Percentiles rank a stretch among this genome's conserved stretches.
These are phyloP conservation scores for Aspergillus carlsbadensis DNA, from an alignment of 495 filamentous ascomycete genomes.

Conservation along the genomic window DNA sequence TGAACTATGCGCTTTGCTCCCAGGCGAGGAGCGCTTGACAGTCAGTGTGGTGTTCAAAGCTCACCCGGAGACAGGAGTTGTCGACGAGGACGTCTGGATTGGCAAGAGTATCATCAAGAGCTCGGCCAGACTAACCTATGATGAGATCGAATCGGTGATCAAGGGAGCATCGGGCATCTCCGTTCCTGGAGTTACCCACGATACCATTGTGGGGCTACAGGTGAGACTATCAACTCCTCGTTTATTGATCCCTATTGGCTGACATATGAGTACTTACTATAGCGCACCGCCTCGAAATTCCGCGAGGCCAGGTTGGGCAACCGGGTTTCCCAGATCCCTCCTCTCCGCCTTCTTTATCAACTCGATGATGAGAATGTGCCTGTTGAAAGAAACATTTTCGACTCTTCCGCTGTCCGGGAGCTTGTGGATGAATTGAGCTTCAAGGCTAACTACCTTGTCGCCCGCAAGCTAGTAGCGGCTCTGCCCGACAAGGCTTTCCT, in stretches of 20 bases:
- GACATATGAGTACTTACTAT: slow-evolving; percentile 5
- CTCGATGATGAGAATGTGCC: slow-evolving; percentile 99
- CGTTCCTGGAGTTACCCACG: slow-evolving; percentile 57
- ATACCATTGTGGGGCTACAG: slow-evolving; percentile 74
- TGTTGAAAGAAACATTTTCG: slow-evolving; percentile 93
- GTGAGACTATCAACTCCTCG: slow-evolving; percentile 42
- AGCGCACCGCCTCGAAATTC: slow-evolving; percentile 82
- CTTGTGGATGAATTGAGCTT: slow-evolving; percentile 91
- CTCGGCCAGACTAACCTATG: slow-evolving; percentile 76
- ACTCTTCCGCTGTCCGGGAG: slow-evolving; percentile 84
- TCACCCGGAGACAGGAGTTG: slow-evolving; percentile 69
- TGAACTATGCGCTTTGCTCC: slow-evolving; percentile 83
- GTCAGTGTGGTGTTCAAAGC: slow-evolving; percentile 91
- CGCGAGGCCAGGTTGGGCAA: slow-evolving; percentile 81
- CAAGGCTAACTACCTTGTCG: slow-evolving; percentile 86
- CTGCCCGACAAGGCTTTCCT: slow-evolving; percentile 92
- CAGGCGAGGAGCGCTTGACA: slow-evolving; percentile 84
- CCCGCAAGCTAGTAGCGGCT: slow-evolving; percentile 73
- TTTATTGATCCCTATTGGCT: neutral
- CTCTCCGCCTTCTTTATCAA: slow-evolving; percentile 84
- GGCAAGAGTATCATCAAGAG: slow-evolving; percentile 94
- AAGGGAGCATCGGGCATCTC: slow-evolving; percentile 57
- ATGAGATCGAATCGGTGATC: slow-evolving; percentile 79
- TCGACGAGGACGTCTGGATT: slow-evolving; percentile 83
- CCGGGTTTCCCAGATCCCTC: slow-evolving; percentile 71